These are phyloP conservation scores for Salix brachista DNA, from an alignment of 345 rosid genomes.

Conservation along the genomic window DNA sequence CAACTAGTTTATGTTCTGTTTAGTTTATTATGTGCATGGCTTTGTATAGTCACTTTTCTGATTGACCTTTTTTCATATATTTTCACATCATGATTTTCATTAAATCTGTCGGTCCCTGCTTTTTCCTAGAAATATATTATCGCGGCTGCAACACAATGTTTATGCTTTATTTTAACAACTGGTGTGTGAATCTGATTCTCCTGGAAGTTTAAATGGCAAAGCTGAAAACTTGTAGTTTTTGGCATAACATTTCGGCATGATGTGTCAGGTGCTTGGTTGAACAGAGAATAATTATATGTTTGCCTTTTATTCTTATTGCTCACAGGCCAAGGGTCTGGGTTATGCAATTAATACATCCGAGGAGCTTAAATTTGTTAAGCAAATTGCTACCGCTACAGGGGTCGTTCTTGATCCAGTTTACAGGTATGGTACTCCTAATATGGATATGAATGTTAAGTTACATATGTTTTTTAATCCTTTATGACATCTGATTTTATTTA, in stretches of 20 bases:
- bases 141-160: too few relatives aligned
- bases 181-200: too few relatives aligned
- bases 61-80: not conserved
- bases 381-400: constrained; percentile 72
- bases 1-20: not conserved
- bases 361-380: constrained; percentile 76
- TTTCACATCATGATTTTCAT: not conserved
- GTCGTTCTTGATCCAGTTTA: constrained; percentile 87
- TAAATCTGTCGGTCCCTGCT: not conserved
- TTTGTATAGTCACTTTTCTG: not conserved
- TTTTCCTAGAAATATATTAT: not conserved
- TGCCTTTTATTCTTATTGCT: not conserved
- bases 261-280: not conserved
- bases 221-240: too few relatives aligned
- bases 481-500: too few relatives aligned
- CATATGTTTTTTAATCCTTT: too few relatives aligned
- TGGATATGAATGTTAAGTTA: too few relatives aligned
- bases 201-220: too few relatives aligned
- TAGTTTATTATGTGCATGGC: not conserved
- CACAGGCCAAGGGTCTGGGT: constrained; percentile 84
- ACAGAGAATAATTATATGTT: not conserved
- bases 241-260: not conserved
- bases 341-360: constrained; percentile 77
- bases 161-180: too few relatives aligned
- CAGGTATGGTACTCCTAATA: constrained; percentile 40